These are phyloP conservation scores for Nitzschia sp. DNA, from an alignment of 108 stramenopile species.

Conservation along the genomic window DNA sequence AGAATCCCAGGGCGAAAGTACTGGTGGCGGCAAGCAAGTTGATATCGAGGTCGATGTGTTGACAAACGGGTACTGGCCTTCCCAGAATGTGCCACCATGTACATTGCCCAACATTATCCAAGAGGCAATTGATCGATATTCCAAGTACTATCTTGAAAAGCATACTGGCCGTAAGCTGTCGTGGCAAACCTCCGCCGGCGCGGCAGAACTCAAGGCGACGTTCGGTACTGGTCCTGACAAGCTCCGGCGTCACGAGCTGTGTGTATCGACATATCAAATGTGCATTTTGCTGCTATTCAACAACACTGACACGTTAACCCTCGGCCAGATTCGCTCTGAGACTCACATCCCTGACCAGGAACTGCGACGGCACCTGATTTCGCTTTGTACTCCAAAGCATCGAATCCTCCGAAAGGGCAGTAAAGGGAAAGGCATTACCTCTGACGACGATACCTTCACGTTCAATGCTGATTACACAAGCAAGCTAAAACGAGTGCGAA, in stretches of 20 bases:
- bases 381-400: constrained; percentile 94
- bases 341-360: constrained; percentile 92
- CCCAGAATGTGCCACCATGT: constrained; percentile 84
- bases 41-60: constrained; percentile 93
- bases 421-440: constrained; percentile 90
- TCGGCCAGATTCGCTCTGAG: constrained; percentile 75
- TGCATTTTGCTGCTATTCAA: constrained; percentile 97
- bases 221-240: constrained; percentile 67
- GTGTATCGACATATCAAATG: constrained; percentile 97
- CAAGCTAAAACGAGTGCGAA: constrained; percentile 87
- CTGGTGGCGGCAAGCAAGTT: constrained; percentile 34
- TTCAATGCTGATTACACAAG: constrained; percentile 90
- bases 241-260: constrained; percentile 85
- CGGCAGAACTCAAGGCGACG: constrained; percentile 87
- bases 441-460: constrained; percentile 89
- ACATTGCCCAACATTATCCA: constrained; percentile 75
- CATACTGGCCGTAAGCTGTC: constrained; percentile 93
- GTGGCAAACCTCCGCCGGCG: constrained; percentile 94
- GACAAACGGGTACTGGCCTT: constrained; percentile 97
- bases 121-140: constrained; percentile 83
- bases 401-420: constrained; percentile 90
- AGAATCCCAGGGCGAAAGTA: constrained; percentile 37
- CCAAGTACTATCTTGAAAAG: constrained; percentile 88
- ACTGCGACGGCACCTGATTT: constrained; percentile 92
- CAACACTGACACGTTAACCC: constrained; percentile 69